A percentile compares a stretch with the other conserved stretches of the same genome.
Evolutionary conservation across 2,329 filamentous ascomycete species (phyloP).

Genomic region (Domatiomyces globalis): DNA sequence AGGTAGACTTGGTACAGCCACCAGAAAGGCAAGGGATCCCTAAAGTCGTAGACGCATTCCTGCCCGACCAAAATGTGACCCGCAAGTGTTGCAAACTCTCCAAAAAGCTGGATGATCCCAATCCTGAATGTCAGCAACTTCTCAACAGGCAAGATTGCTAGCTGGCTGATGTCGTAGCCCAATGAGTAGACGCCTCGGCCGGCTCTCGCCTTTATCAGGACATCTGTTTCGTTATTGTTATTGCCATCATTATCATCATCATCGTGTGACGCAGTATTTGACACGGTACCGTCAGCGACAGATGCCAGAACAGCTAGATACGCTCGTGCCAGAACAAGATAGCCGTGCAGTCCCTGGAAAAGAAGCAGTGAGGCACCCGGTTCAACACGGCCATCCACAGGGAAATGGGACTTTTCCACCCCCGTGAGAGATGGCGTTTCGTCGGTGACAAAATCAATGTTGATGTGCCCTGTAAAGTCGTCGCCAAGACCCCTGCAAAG

Average conservation of each 20-base stretch:
- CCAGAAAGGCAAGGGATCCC: constrained; percentile 34
- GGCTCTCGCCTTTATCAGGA: constrained; percentile 10
- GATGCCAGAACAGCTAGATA: constrained; percentile 38
- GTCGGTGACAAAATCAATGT: constrained; percentile 56
- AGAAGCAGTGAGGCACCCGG: constrained; percentile 52
- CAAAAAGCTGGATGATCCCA: constrained; percentile 5
- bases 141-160: constrained; percentile 36
- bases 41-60: constrained; percentile 35
- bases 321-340: constrained; percentile 25
- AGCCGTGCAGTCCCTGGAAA: constrained; percentile 34
- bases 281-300: constrained; percentile 8
- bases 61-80: constrained; percentile 34
- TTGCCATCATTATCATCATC: background rate
- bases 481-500: constrained; percentile 23
- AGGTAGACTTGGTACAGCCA: constrained; percentile 11
- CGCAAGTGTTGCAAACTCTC: constrained; percentile 22
- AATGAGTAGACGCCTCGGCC: constrained; percentile 44
- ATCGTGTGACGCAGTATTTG: constrained; percentile 5
- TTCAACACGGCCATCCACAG: constrained; percentile 57
- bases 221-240: background rate
- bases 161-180: constrained; percentile 46
- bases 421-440: constrained; percentile 17
- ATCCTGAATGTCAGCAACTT: constrained; percentile 21
- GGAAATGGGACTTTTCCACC: constrained; percentile 34
- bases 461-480: constrained; percentile 53